Evolutionary conservation across 345 rosid species (phyloP), one percentile per base, ranked within the genome.

Genomic region (Nasturtium officinale): DNA sequence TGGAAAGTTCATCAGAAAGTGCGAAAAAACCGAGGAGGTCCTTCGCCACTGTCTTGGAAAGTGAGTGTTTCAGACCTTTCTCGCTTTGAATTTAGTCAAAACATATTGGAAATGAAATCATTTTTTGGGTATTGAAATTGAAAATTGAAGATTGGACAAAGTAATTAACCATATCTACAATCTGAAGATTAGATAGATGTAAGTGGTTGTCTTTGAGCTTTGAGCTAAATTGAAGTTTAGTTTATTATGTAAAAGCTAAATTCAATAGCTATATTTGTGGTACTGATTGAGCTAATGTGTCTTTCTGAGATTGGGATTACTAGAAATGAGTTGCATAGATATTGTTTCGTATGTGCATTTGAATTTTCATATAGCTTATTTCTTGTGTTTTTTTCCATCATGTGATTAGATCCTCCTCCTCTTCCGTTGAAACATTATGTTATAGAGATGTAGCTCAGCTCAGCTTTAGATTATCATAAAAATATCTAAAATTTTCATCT

Each of bases 21-120:
- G 99, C 82, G 87, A 95, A 77, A 90, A 83, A 79, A 87, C 91
- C 5, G 90, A 91, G 64, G 87, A 91, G 82, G 23, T 91, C 55
- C 85, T 90, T 65, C 82, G 87, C 25, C 84, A 84, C 23, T 95
- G 99, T 82, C 33, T 86, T 20, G 94, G 97, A 33, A 89, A 78
- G 97, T 94, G 78, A 72, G 59, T 43, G 5, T 38, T 43, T 48
- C 40, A 2, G 8, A 18, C 59, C 26, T 57, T 52, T 67, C 8
- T 33, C 17, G 48, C 67, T 40, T 30, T 57, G 7, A n/a, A 55
- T 12, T 30, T 51, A 10, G 21, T 23, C 55, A 2, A 51, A 51
- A 38, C 13, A 11, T 10, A 1, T 3, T 38, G 43, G 15, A 38
- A 38, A 10, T 11, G 43, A 38, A 38, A 38, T 38, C 10, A 10